phyloP scores from a whole-genome alignment of 345 rosid genomes.

The Corymbia maculata region DNA sequence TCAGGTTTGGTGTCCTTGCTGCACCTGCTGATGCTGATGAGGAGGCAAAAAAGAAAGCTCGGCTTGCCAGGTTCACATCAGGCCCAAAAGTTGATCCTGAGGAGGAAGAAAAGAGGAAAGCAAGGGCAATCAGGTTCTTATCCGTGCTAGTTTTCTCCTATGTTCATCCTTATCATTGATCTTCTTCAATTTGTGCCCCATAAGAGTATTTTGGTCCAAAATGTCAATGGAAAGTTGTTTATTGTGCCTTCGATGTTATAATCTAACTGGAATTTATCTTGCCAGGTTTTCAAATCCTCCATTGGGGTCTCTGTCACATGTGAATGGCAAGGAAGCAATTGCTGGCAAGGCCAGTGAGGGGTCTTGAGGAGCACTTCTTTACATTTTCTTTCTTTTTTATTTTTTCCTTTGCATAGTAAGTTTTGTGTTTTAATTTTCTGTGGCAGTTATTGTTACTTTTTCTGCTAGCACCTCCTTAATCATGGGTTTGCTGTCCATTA shows the following conservation, averaged over 20 bases:
- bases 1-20: constrained; percentile 63
- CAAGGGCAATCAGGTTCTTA: constrained; percentile 65
- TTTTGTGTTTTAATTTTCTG: not conserved
- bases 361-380: constrained; percentile 16
- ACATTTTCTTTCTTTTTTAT: constrained; percentile 3
- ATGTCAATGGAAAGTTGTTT: not conserved
- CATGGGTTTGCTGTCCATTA: not conserved
- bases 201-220: not conserved
- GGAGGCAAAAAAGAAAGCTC: constrained; percentile 81
- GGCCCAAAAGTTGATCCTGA: constrained; percentile 35
- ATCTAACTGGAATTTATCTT: not conserved
- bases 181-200: not conserved
- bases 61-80: constrained; percentile 68
- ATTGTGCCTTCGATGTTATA: not conserved
- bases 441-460: not conserved
- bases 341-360: constrained; percentile 55
- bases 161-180: not conserved
- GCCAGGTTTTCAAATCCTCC: constrained; percentile 56
- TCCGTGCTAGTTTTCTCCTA: not conserved
- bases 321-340: constrained; percentile 44
- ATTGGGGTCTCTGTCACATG: constrained; percentile 30
- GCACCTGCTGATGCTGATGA: constrained; percentile 32
- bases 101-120: constrained; percentile 80
- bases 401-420: constrained; percentile 21
- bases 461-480: not conserved